phyloP scores from a whole-genome alignment of 331 rosid genomes.

The Rhamnella rubrinervis region DNA sequence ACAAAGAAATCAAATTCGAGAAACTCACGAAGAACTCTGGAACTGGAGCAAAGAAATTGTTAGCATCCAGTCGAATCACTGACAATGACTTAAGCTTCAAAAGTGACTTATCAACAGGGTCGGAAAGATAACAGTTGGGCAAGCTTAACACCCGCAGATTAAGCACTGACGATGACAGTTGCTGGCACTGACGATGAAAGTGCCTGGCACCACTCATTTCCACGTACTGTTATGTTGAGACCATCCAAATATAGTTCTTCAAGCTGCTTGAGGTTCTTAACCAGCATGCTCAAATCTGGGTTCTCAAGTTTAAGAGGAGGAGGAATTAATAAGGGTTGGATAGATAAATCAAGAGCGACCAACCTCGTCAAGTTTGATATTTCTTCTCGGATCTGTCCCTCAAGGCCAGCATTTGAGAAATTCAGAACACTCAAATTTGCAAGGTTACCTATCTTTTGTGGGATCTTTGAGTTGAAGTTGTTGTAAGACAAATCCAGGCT shows the following conservation, averaged over 20 bases:
- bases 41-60: slow-evolving; percentile 29
- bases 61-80: background rate
- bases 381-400: slow-evolving; percentile 33
- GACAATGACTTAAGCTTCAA: slow-evolving; percentile 32
- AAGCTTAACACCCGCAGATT: slow-evolving; percentile 37
- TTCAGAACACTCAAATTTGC: slow-evolving; percentile 25
- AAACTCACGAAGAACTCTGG: slow-evolving; percentile 39
- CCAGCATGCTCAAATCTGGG: slow-evolving; percentile 15
- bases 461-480: background rate
- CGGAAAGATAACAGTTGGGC: slow-evolving; percentile 23
- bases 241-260: background rate
- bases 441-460: background rate
- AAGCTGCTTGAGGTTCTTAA: background rate
- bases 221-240: background rate
- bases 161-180: slow-evolving; percentile 8
- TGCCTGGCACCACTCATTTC: background rate
- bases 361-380: slow-evolving; percentile 25
- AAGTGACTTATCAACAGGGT: slow-evolving; percentile 37
- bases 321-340: background rate
- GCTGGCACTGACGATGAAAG: too few species aligned
- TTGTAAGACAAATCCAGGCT: background rate
- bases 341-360: slow-evolving; percentile 40
- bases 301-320: slow-evolving; percentile 28
- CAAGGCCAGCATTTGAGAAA: slow-evolving; percentile 35
- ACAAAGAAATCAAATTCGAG: slow-evolving; percentile 25